Base-by-base conservation (phyloP, 306 rosid genomes). In the Ormosia emarginata region DNA sequence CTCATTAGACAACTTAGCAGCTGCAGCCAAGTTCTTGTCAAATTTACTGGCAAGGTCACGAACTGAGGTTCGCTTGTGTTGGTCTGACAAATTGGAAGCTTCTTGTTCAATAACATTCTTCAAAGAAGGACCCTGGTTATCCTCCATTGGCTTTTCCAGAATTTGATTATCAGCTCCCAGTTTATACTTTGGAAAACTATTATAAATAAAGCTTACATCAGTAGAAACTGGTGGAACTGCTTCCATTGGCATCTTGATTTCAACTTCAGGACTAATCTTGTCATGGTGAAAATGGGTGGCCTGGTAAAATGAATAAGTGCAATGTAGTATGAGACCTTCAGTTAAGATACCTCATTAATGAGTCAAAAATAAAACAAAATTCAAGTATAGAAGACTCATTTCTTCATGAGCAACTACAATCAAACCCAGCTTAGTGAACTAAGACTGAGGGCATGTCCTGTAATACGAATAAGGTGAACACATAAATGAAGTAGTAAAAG, bases 41-140 rank as follows among this genome's bases (percentile, higher is more conserved):
- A 95, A 95, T 95, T 91, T 95, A 85, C 90, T 86, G 18, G 99
- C 99, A 84, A 95, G 98, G 74, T 95, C 99, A 10, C 98, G 99
- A 82, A 95, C 98, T 14, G 99, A 95, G 86, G 93, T 92, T 49
- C 97, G 97, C 82, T 95, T 93, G 89, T 93, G 92, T 88, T 95
- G 98, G 73, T 91, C 96, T 7, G 90, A 86, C 82, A 95, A 89
- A 82, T 89, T 86, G 65, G 88, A 69, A 67, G 94, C 90, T 86
- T 95, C 98, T 82, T 86, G 77, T 76, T 92, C 94, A 67, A 95
- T 90, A 71, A 93, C 92, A 77, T 91, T 92, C 84, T 88, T 93
- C 79, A 91, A 84, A 7, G 96, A 77, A 30, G 98, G 99, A 49
- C 94, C 93, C 32, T 81, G 88, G 46, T 82, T 84, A 71, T 82